A percentile compares a stretch with the other conserved stretches of the same genome.
Evolutionary conservation across 805 yeast species (phyloP).

Genomic region (Yamadazyma olivae): DNA sequence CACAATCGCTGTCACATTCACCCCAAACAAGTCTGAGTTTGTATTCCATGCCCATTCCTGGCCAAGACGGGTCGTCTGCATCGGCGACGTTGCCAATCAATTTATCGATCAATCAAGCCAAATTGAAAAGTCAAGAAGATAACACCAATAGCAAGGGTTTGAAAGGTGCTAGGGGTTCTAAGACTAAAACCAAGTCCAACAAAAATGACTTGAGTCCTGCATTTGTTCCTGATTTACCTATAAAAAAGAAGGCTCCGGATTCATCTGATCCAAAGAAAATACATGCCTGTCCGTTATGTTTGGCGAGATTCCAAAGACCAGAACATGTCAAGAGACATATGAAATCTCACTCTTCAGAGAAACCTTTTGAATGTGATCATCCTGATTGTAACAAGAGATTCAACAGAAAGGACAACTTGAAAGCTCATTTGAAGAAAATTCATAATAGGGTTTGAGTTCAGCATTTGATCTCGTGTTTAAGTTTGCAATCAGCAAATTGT

Average conservation of each 20-base stretch:
- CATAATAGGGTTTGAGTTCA: constrained; percentile 41
- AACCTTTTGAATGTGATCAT: constrained; percentile 54
- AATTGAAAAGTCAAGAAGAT: background rate
- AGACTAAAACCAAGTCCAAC: constrained; percentile 1
- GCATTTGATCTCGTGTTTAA: too few relatives aligned
- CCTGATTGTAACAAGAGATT: constrained; percentile 52
- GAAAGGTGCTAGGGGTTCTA: too few relatives aligned
- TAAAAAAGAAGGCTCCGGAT: constrained; percentile 11
- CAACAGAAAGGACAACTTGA: constrained; percentile 57
- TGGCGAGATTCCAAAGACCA: constrained; percentile 61
- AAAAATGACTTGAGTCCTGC: constrained; percentile 10
- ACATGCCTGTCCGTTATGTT: constrained; percentile 65
- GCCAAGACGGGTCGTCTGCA: constrained; percentile 3
- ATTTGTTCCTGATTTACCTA: constrained; percentile 14
- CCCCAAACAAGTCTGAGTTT: background rate
- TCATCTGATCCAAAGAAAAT: constrained; percentile 46
- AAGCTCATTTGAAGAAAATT: constrained; percentile 61
- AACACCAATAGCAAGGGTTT: background rate
- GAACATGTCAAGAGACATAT: constrained; percentile 69
- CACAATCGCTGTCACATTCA: background rate
- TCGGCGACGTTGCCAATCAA: constrained; percentile 1
- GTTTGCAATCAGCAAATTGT: too few relatives aligned
- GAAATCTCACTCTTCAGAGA: constrained; percentile 56
- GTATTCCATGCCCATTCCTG: constrained; percentile 4
- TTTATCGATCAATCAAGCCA: background rate